Evolutionary conservation across 768 basidiomycete genomes (phyloP).

Genomic region (Tylopilus plumbeoviolaceoides): DNA sequence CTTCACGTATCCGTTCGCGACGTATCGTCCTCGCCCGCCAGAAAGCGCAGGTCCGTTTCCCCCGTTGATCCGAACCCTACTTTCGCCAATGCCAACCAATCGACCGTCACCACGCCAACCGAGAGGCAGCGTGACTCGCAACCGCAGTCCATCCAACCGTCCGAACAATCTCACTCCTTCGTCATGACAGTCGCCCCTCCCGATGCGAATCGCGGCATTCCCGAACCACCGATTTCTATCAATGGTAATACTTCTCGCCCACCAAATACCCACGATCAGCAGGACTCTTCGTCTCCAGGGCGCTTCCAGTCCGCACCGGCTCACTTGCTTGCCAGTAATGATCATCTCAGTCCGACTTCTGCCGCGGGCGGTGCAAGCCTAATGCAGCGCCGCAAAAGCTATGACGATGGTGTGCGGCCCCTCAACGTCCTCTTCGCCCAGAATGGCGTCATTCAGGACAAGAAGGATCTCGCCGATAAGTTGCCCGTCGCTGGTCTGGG

Average conservation of each 20-base stretch:
- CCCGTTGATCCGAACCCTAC: conserved; percentile 10
- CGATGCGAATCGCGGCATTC: conserved; percentile 9
- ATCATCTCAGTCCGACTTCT: conserved; percentile 24
- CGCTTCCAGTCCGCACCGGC: conserved; percentile 19
- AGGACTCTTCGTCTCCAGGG: not conserved
- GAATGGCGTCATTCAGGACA: conserved; percentile 9
- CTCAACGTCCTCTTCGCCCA: conserved; percentile 33
- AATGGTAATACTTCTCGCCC: not conserved
- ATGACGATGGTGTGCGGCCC: conserved; percentile 41
- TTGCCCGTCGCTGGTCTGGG: conserved; percentile 15
- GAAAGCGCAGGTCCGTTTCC: conserved; percentile 10
- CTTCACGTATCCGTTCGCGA: conserved; percentile 14
- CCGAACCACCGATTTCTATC: conserved; percentile 7
- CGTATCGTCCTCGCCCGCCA: not conserved
- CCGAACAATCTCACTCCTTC: conserved; percentile 34
- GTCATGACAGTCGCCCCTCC: conserved; percentile 45
- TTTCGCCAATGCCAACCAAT: not conserved
- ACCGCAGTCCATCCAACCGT: conserved; percentile 13
- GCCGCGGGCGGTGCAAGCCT: conserved; percentile 5
- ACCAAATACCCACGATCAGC: not conserved
- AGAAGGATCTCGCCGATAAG: conserved; percentile 7
- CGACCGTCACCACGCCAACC: conserved; percentile 18
- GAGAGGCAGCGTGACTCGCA: conserved; percentile 12
- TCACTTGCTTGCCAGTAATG: not conserved
- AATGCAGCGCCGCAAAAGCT: conserved; percentile 38